Evolutionary conservation across 2,329 filamentous ascomycete genomes (phyloP).

Genomic region (Oidium heveae): DNA sequence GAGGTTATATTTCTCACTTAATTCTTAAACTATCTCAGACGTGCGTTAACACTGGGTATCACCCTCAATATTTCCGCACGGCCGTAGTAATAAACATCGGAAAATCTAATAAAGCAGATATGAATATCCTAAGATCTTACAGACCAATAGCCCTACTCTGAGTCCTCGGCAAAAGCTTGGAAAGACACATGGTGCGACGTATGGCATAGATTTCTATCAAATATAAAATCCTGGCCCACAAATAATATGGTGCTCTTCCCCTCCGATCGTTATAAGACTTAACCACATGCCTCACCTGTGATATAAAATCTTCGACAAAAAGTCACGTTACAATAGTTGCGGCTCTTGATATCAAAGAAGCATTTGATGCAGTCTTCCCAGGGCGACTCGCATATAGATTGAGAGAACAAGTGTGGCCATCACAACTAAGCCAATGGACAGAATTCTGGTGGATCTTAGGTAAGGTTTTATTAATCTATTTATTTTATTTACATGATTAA

Average conservation of each 20-base stretch:
- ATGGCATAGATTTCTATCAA: not conserved
- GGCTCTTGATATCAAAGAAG: not conserved
- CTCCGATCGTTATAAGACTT: not conserved
- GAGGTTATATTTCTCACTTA: not conserved
- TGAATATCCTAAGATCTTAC: not conserved
- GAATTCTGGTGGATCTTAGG: too few relatives aligned
- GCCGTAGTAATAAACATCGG: not conserved
- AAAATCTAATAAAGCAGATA: not conserved
- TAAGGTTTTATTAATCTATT: too few relatives aligned
- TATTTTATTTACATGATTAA: too few relatives aligned
- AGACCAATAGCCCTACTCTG: not conserved
- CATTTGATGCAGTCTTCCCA: not conserved
- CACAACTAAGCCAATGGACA: too few relatives aligned
- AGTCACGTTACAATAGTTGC: not conserved
- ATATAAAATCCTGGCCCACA: not conserved
- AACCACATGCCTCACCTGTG: not conserved
- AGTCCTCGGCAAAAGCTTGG: not conserved
- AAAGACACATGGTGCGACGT: not conserved
- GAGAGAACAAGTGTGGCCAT: not conserved
- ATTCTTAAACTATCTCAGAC: not conserved
- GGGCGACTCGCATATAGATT: not conserved
- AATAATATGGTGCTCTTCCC: not conserved
- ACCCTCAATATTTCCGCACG: not conserved
- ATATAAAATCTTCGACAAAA: not conserved
- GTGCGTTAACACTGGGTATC: not conserved